Percentiles rank a stretch among this genome's conserved stretches.
Conservation (phyloP, 2,329 filamentous ascomycete genomes). For the Fusarium sp. region DNA sequence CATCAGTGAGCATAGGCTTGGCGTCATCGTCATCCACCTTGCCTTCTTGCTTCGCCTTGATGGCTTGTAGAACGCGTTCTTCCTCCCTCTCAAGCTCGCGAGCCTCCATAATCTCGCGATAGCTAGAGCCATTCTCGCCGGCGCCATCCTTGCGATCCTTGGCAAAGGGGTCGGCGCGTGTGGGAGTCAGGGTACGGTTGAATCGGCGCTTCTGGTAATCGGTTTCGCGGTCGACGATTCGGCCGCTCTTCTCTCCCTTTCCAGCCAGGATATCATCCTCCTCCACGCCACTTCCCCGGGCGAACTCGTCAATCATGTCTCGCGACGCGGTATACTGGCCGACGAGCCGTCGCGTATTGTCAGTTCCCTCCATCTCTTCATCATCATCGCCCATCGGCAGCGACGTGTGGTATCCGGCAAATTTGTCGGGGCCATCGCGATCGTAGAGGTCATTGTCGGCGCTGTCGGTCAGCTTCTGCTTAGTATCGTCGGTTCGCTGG, state of each 20-base stretch:
- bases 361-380: constrained; percentile 80
- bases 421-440: constrained; percentile 81
- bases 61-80: constrained; percentile 82
- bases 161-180: constrained; percentile 86
- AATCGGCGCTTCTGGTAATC: constrained; percentile 98
- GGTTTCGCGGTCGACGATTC: constrained; percentile 92
- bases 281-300: constrained; percentile 84
- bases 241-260: constrained; percentile 85
- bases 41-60: constrained; percentile 77
- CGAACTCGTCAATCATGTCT: constrained; percentile 94
- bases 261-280: constrained; percentile 91
- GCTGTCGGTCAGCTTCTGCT: constrained; percentile 89
- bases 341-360: constrained; percentile 81
- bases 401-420: constrained; percentile 89
- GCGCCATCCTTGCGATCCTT: constrained; percentile 77
- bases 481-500: constrained; percentile 89
- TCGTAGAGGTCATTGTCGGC: constrained; percentile 93
- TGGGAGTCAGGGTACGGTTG: constrained; percentile 87
- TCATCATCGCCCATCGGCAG: constrained; percentile 84
- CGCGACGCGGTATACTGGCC: constrained; percentile 96
- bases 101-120: constrained; percentile 90
- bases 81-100: constrained; percentile 95
- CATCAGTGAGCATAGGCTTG: constrained; percentile 79
- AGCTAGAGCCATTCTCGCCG: constrained; percentile 80
- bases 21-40: constrained; percentile 73